Percentiles rank a stretch among this genome's conserved stretches.
These are phyloP conservation scores for Magnolia officinalis DNA, from an alignment of 164 flowering plant species.

Conservation along the genomic window DNA sequence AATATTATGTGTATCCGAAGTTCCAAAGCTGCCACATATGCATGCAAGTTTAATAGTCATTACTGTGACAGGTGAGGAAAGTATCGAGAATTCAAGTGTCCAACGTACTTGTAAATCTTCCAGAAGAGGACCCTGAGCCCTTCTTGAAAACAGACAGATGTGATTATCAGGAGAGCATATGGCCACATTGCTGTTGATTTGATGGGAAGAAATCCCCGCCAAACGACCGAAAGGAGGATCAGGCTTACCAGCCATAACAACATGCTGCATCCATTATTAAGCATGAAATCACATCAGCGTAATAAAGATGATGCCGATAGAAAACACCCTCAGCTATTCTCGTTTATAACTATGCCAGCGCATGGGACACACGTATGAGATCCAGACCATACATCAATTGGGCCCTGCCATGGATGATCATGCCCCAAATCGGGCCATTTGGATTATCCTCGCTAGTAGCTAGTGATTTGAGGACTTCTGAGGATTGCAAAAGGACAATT, in stretches of 20 bases:
- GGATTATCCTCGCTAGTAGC: no score
- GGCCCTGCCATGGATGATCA: no score
- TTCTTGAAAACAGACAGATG: slow-evolving; percentile 85
- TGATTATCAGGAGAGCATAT: slow-evolving; percentile 53
- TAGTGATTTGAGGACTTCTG: no score
- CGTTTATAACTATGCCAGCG: no score
- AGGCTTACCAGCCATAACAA: slow-evolving; percentile 82
- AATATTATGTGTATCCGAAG: not conserved
- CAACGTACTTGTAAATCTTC: slow-evolving; percentile 74
- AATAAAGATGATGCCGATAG: not conserved
- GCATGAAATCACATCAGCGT: not conserved
- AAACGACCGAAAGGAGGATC: slow-evolving; percentile 65
- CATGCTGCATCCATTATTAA: slow-evolving; percentile 48
- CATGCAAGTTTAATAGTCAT: no score
- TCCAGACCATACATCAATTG: no score
- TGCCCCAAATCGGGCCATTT: no score
- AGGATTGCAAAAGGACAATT: no score
- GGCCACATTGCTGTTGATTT: slow-evolving; percentile 72
- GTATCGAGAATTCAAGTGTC: not conserved
- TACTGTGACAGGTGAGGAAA: not conserved
- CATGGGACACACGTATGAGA: no score
- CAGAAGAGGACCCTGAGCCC: slow-evolving; percentile 72
- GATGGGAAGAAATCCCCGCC: slow-evolving; percentile 92
- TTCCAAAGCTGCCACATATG: not conserved
- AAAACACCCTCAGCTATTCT: no score